Percentiles rank a stretch among this genome's conserved stretches.
phyloP scores from a whole-genome alignment of 208 protist genomes.

The Trypanosoma theileri region DNA sequence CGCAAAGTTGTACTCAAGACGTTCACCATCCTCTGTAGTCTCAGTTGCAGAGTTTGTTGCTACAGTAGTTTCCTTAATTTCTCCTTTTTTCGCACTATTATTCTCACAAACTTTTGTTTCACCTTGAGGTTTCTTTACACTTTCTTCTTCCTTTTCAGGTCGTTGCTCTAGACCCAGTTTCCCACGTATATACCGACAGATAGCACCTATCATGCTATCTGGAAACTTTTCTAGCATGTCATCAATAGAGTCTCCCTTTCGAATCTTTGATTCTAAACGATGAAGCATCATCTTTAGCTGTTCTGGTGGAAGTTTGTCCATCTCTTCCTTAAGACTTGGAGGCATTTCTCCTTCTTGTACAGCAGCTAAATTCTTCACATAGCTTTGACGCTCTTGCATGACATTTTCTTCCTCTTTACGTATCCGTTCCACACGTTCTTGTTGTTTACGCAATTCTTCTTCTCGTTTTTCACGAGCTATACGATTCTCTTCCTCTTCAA shows the following conservation, averaged over 20 bases:
- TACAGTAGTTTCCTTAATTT: not conserved
- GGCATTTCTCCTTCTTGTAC: conserved; percentile 78
- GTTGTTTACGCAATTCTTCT: conserved; percentile 33
- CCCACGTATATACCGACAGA: conserved; percentile 72
- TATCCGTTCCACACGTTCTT: conserved; percentile 27
- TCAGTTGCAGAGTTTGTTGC: not conserved
- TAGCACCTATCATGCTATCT: conserved; percentile 45
- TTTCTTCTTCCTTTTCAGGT: not conserved
- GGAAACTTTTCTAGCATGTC: conserved; percentile 82
- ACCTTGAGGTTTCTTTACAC: not conserved
- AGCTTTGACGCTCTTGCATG: conserved; percentile 65
- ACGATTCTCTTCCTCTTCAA: conserved; percentile 69
- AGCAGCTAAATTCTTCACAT: conserved; percentile 75
- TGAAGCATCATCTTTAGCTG: conserved; percentile 70
- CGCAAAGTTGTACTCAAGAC: conserved; percentile 78
- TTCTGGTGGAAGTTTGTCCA: conserved; percentile 68
- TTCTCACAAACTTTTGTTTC: conserved; percentile 1
- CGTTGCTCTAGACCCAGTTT: conserved; percentile 69
- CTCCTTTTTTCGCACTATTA: not conserved
- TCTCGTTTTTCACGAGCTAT: conserved; percentile 31
- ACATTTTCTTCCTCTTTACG: conserved; percentile 53
- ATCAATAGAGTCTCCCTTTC: conserved; percentile 80
- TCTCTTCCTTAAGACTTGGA: conserved; percentile 64
- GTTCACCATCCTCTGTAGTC: conserved; percentile 18
- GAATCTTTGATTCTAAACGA: conserved; percentile 61